A percentile compares a stretch with the other conserved stretches of the same genome.
Conservation (phyloP, 306 rosid genomes). For the Trifolium pratense region DNA sequence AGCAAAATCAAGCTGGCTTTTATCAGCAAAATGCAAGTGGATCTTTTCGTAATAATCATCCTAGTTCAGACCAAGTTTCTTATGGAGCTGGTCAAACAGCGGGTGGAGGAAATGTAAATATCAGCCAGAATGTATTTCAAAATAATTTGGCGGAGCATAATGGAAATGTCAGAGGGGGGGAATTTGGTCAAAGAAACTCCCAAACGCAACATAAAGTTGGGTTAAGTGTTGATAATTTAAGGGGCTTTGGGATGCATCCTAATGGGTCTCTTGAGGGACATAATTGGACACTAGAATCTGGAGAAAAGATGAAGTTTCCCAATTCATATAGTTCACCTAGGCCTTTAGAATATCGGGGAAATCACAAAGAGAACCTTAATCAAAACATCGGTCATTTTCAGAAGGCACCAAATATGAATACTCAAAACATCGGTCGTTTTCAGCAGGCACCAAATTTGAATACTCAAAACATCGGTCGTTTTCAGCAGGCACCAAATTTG, state of each 20-base stretch:
- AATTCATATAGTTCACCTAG: slow-evolving; percentile 38
- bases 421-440: background rate
- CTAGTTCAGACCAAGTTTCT: slow-evolving; percentile 1
- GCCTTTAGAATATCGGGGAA: slow-evolving; percentile 42
- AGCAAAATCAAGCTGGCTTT: slow-evolving; percentile 40
- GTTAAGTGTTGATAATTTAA: slow-evolving; percentile 31
- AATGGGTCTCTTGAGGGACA: slow-evolving; percentile 35
- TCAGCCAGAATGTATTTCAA: background rate
- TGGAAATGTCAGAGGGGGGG: slow-evolving; percentile 6
- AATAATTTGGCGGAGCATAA: slow-evolving; percentile 26
- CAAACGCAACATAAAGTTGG: slow-evolving; percentile 34
- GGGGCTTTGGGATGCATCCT: slow-evolving; percentile 28
- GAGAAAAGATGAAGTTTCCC: slow-evolving; percentile 41
- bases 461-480: background rate
- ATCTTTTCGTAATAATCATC: slow-evolving; percentile 33
- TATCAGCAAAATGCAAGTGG: slow-evolving; percentile 27
- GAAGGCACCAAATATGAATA: background rate
- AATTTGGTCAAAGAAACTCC: slow-evolving; percentile 11
- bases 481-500: background rate
- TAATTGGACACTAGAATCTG: slow-evolving; percentile 39
- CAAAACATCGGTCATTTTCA: background rate
- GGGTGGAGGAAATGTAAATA: slow-evolving; percentile 2
- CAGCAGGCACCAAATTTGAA: background rate
- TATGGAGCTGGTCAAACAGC: background rate
- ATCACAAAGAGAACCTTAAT: background rate